Conservation (phyloP, 768 basidiomycete species). For the Auricularia heimuer region DNA sequence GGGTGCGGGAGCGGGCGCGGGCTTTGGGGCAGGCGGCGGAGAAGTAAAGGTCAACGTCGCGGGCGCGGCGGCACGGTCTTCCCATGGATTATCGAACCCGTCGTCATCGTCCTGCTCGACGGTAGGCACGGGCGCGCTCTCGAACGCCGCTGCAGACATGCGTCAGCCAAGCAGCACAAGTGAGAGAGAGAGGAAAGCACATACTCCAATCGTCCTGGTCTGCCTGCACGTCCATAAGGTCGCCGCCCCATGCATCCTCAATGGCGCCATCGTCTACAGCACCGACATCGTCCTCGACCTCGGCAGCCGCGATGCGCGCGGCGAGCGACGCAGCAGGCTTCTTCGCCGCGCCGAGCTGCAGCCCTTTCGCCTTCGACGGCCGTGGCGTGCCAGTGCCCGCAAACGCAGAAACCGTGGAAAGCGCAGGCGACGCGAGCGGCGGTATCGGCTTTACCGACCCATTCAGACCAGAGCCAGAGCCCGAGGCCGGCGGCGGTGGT, state of each 20-base stretch:
- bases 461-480: background rate
- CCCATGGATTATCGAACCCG: background rate
- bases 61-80: background rate
- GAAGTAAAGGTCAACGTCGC: background rate
- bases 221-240: conserved; percentile 88
- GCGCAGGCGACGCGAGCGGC: conserved; percentile 9
- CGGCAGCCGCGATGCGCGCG: conserved; percentile 38
- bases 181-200: conserved; percentile 18
- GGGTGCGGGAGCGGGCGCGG: background rate
- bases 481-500: conserved; percentile 23
- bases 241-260: conserved; percentile 61
- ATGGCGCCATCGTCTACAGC: conserved; percentile 30
- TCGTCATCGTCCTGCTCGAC: conserved; percentile 2
- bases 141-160: conserved; percentile 56
- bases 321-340: conserved; percentile 24
- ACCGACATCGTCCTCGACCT: conserved; percentile 38
- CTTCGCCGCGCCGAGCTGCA: conserved; percentile 63
- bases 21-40: conserved; percentile 1
- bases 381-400: conserved; percentile 8
- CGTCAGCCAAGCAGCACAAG: background rate
- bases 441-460: background rate
- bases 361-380: conserved; percentile 39
- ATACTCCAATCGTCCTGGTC: conserved; percentile 93
- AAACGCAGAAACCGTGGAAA: conserved; percentile 9
- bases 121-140: conserved; percentile 29